These are phyloP conservation scores for Silene latifolia DNA, from an alignment of 148 eudicot genomes.

Conservation along the genomic window DNA sequence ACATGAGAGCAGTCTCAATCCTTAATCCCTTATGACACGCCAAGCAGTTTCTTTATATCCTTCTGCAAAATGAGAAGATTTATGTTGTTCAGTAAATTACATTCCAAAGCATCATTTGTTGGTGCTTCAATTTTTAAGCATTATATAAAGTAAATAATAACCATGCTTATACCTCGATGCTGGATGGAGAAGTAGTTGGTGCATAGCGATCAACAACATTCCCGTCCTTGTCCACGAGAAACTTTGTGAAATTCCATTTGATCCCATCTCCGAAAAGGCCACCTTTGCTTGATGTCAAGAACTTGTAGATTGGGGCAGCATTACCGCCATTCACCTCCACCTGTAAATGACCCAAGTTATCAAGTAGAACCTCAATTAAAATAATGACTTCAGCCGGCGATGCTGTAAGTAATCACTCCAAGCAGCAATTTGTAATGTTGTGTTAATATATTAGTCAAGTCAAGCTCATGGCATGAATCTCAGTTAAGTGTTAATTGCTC, in stretches of 20 bases:
- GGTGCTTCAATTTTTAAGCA: neutral
- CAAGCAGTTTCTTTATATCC: slow-evolving; percentile 71
- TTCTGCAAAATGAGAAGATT: slow-evolving; percentile 40
- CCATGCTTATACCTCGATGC: slow-evolving; percentile 62
- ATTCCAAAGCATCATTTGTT: neutral
- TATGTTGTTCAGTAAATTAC: neutral
- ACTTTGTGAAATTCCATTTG: slow-evolving; percentile 91
- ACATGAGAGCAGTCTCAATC: neutral
- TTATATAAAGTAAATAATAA: neutral
- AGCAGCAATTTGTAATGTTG: neutral
- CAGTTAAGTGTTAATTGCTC: no score
- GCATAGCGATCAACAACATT: slow-evolving; percentile 77
- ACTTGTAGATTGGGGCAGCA: slow-evolving; percentile 74
- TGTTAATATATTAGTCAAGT: no score
- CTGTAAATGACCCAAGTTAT: slow-evolving; percentile 22
- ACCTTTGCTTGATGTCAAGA: slow-evolving; percentile 63
- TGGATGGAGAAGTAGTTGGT: slow-evolving; percentile 82
- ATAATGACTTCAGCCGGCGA: neutral
- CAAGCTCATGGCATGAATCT: no score
- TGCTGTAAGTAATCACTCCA: neutral
- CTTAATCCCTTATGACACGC: slow-evolving; percentile 13
- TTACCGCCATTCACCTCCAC: slow-evolving; percentile 77
- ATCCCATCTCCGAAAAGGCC: slow-evolving; percentile 70
- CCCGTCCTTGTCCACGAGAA: slow-evolving; percentile 71
- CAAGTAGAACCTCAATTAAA: neutral